Evolutionary conservation across 2,329 filamentous ascomycete genomes (phyloP).

Genomic region (Aspergillus aculeatinus): DNA sequence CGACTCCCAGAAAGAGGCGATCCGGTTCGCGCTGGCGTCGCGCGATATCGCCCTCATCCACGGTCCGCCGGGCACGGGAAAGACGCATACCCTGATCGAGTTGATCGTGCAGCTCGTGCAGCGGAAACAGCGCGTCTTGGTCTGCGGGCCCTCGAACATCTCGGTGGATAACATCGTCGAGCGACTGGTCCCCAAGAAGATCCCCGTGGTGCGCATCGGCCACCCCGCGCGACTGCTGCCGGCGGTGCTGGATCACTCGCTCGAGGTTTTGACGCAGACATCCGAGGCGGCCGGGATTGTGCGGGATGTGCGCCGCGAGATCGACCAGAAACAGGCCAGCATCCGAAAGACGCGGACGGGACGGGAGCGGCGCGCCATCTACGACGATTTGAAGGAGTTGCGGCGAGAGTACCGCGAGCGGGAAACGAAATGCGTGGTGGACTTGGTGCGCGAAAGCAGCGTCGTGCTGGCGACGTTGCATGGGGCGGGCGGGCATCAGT

Average conservation of each 20-base stretch:
- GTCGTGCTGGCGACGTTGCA: conserved; percentile 92
- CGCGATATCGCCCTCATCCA: conserved; percentile 86
- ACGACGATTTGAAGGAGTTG: conserved; percentile 78
- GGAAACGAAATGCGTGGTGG: conserved; percentile 76
- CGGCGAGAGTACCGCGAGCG: conserved; percentile 85
- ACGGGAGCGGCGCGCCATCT: conserved; percentile 76
- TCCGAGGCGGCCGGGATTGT: conserved; percentile 89
- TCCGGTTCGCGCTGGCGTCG: conserved; percentile 79
- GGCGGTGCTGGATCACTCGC: conserved; percentile 81
- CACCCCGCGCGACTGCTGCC: conserved; percentile 89
- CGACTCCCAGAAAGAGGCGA: conserved; percentile 62
- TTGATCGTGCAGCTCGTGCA: conserved; percentile 87
- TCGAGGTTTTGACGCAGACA: conserved; percentile 86
- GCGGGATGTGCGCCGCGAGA: conserved; percentile 83
- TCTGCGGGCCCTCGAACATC: conserved; percentile 97
- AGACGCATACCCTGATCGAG: conserved; percentile 95
- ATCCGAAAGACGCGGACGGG: conserved; percentile 84
- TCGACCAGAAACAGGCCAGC: conserved; percentile 86
- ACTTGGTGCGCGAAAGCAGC: conserved; percentile 72
- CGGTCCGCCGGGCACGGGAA: conserved; percentile 92
- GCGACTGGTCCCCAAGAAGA: conserved; percentile 76
- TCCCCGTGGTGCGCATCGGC: conserved; percentile 84
- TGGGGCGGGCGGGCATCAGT: conserved; percentile 81
- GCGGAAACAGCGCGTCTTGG: conserved; percentile 70
- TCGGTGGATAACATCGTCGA: conserved; percentile 98